Evolutionary conservation across 2,329 filamentous ascomycete genomes (phyloP).

Genomic region (Coniella lustricola): DNA sequence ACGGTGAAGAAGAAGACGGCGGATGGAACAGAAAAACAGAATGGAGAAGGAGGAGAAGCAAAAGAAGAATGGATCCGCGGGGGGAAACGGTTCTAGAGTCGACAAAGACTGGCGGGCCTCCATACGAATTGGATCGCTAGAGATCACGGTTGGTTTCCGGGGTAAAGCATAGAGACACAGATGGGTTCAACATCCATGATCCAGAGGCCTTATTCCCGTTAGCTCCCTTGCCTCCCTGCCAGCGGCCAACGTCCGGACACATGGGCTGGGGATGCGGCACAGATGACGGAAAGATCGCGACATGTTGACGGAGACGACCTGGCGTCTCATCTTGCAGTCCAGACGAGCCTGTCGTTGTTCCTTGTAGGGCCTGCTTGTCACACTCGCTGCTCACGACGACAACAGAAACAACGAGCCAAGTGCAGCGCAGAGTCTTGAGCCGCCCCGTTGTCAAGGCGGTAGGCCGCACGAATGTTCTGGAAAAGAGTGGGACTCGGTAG

Average conservation of each 20-base stretch:
- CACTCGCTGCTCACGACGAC: too few relatives aligned
- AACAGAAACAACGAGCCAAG: too few relatives aligned
- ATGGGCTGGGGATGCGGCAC: constrained; percentile 6
- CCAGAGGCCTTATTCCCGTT: constrained; percentile 14
- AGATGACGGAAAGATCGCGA: neutral
- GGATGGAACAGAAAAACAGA: neutral
- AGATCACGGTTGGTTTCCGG: constrained; percentile 3
- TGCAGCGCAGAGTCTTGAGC: too few relatives aligned
- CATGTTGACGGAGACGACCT: neutral
- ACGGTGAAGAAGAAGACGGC: neutral
- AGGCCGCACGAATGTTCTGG: too few relatives aligned
- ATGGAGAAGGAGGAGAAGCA: too few relatives aligned
- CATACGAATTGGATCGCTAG: neutral
- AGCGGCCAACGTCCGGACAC: constrained; percentile 14
- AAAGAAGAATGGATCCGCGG: neutral
- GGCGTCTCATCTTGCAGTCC: neutral
- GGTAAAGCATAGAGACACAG: neutral
- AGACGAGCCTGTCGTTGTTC: neutral
- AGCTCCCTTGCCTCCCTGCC: constrained; percentile 5
- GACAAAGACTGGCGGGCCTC: constrained; percentile 6
- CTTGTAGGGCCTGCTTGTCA: too few relatives aligned
- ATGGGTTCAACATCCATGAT: neutral
- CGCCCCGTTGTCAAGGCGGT: too few relatives aligned
- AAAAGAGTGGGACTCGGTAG: too few relatives aligned
- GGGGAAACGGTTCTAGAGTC: neutral